A percentile compares a stretch with the other conserved stretches of the same genome.
phyloP scores from a whole-genome alignment of 129 eudicot genomes.

The Deinandra increscens region DNA sequence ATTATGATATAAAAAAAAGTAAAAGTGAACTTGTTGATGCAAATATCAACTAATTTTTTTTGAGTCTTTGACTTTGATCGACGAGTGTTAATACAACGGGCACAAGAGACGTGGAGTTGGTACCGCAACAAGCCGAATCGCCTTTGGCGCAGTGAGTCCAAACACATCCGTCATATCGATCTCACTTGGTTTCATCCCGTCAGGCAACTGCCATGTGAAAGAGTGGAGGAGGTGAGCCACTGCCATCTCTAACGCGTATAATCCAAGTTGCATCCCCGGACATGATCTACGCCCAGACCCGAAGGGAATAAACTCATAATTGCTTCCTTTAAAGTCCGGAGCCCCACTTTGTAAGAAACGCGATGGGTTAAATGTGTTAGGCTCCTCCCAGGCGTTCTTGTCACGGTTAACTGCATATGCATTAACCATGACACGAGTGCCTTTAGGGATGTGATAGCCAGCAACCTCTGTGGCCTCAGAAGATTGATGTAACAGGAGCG shows the following conservation, averaged over 20 bases:
- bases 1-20: not conserved
- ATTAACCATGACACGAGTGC: slow-evolving; percentile 61
- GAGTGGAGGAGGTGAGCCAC: slow-evolving; percentile 77
- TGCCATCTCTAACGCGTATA: slow-evolving; percentile 64
- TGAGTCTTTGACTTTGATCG: not conserved
- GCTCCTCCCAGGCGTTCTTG: slow-evolving; percentile 57
- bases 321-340: slow-evolving; percentile 72
- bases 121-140: slow-evolving; percentile 64
- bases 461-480: slow-evolving; percentile 54
- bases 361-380: slow-evolving; percentile 53
- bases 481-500: slow-evolving; percentile 73
- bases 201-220: slow-evolving; percentile 76
- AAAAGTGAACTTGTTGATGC: slow-evolving; percentile 15
- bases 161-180: slow-evolving; percentile 64
- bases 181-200: slow-evolving; percentile 80
- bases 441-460: slow-evolving; percentile 70
- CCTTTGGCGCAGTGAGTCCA: slow-evolving; percentile 82
- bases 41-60: not conserved
- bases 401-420: slow-evolving; percentile 77
- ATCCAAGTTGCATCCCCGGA: slow-evolving; percentile 85
- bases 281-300: slow-evolving; percentile 92
- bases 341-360: slow-evolving; percentile 54
- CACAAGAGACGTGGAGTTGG: slow-evolving; percentile 68
- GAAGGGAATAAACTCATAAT: slow-evolving; percentile 73
- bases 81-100: slow-evolving; percentile 35